Base-by-base conservation (phyloP, 495 filamentous ascomycete genomes). In the Pseudoneurospora amorphoporcata region DNA sequence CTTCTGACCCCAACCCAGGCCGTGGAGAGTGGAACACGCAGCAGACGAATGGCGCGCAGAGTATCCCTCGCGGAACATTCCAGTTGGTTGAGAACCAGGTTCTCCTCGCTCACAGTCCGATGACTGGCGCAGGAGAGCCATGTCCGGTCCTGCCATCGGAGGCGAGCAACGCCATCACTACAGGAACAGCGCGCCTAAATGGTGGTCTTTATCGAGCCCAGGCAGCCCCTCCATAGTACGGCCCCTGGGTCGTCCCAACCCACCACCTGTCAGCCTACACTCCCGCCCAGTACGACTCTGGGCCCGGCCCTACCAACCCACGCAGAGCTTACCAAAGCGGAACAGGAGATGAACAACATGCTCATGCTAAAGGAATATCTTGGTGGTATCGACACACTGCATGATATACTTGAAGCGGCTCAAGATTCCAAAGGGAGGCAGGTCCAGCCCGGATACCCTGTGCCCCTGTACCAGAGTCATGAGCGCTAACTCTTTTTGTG, bases 1-100 rank as follows among this genome's bases (percentile, higher is more conserved):
- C 91, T 7, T 84, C 84, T n/a, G 88, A 91, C 43, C 90, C 92
- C 76, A 94, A 92, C 75, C 91, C 89, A 7, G 75, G 82, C 75
- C 78, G 82, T 32, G 84, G 78, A 3, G 81, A 87, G 73, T 84
- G 86, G 76, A 88, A 89, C 75, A 91, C 90, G 1, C 91, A 93
- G 78, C 81, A 81, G 68, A 89, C 90, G 7, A 91, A 90, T 74
- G 90, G 81, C 68, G 75, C 70, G 16, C 77, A 82, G 40, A 77
- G 79, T 72, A 80, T 84, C 23, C 77, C 79, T 6, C 79, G 76
- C 3, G 76, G 81, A 12, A 81, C 82, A 70, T 86, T 83, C 16
- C 83, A 88, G 71, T 72, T 91, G 17, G 84, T 88, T 19, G 90
- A 92, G 79, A 92, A 90, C 2, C 88, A 40, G 39, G 39, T 37